Base-by-base conservation (phyloP, 768 basidiomycete genomes). In the Gautieria morchelliformis region DNA sequence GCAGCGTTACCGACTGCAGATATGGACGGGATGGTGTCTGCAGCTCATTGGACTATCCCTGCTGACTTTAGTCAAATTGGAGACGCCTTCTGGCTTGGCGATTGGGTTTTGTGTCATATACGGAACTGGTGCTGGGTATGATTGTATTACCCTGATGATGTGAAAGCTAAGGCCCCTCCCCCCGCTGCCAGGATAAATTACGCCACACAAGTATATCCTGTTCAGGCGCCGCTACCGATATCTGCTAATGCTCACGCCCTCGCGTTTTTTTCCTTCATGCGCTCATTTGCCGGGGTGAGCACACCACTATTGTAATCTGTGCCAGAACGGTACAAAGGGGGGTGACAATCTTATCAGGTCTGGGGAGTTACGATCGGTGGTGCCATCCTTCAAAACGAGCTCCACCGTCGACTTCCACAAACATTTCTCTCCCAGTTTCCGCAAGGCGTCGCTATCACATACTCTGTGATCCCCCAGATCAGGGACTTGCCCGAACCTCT, bases 31-130 rank as follows among this genome's bases (percentile, higher is more conserved):
- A 4, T 79, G 76, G 75, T 48, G 59, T 0, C 8, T 76, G 12
- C 58, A 64, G 5, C 58, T 71, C 15, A 56, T 78, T 24, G 77
- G 76, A 0, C 59, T 71, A 20, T 77, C 74, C 0, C 56, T 75
- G 0, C 40, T 72, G 12, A 66, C 58, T 15, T 61, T 66, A 14
- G 46, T 71, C 5, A 60, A 61, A 8, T 61, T 59, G 17, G 63
- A 69, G 58, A 59, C 59, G n/a, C 12, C 60, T 17, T 55, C 52
- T 1, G 61, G 63, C 0, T 40, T 61, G 24, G 68, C 66, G 68
- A 64, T 68, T 22, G 70, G 69, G 1, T 70, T 62, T 59, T 67
- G 70, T 42, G 44, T 68, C 35, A 37, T 70, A 39, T 47, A 52
- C 11, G 54, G 64, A 8, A 12, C 52, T 17, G 57, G 57, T 1